A percentile compares a stretch with the other conserved stretches of the same genome.
Conservation (phyloP, 2,329 filamentous ascomycete genomes). For the Fusarium sacchari region DNA sequence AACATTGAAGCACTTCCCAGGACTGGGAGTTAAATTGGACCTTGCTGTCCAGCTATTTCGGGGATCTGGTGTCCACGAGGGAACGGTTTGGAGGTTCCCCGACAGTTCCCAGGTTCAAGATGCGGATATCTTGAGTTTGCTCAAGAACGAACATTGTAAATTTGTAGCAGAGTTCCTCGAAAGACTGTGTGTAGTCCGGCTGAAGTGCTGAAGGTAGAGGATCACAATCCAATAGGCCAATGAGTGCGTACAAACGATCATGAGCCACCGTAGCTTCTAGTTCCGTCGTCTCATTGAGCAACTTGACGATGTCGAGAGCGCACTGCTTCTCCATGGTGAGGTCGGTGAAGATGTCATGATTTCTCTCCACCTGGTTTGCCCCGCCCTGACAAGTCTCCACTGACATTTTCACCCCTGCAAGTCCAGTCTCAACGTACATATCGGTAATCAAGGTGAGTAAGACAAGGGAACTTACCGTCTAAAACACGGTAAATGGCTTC, state of each 20-base stretch:
- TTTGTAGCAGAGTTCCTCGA: background rate
- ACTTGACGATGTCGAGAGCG: background rate
- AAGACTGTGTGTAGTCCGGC: background rate
- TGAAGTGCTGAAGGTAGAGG: background rate
- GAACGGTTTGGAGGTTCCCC: accelerated
- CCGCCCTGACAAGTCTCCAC: background rate
- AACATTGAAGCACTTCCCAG: background rate
- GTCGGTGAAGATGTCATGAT: background rate
- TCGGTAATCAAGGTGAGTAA: no score
- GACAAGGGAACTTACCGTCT: no score
- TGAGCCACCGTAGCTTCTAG: conserved; percentile 21
- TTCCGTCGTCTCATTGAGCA: conserved; percentile 6
- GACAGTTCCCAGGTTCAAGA: background rate
- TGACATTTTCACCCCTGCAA: background rate
- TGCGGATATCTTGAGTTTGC: background rate
- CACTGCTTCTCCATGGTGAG: background rate
- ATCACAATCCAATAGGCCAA: conserved; percentile 13
- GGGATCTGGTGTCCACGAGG: conserved; percentile 14
- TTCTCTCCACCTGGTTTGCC: background rate
- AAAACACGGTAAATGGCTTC: no score
- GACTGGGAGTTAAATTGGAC: background rate
- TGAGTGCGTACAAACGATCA: conserved; percentile 9
- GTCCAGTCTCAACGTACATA: background rate
- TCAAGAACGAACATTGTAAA: background rate
- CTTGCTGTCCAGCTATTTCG: conserved; percentile 12